Evolutionary conservation across 345 rosid genomes (phyloP).

Genomic region (Cardamine resedifolia): DNA sequence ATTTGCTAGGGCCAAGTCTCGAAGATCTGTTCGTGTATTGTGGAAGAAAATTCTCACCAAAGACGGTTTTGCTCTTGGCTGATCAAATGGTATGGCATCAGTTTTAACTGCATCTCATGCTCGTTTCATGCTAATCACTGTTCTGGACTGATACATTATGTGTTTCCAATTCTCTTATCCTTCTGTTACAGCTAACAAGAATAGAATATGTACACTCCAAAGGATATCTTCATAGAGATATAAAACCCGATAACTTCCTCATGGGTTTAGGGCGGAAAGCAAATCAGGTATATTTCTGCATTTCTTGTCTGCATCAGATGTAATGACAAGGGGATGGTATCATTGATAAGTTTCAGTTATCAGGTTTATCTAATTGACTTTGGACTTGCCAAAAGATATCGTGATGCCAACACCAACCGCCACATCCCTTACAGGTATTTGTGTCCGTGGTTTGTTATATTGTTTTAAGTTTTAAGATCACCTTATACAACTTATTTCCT

Average conservation of each 20-base stretch:
- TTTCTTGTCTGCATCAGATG: not conserved
- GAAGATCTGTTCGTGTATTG: constrained; percentile 91
- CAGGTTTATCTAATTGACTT: constrained; percentile 90
- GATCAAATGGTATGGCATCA: constrained; percentile 73
- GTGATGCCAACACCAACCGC: constrained; percentile 73
- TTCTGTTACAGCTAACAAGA: constrained; percentile 59
- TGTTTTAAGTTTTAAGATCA: not conserved
- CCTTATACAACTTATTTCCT: not conserved
- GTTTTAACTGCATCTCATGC: not conserved
- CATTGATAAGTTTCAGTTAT: not conserved
- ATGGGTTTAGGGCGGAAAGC: constrained; percentile 88
- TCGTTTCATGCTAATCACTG: not conserved
- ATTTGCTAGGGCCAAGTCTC: constrained; percentile 92
- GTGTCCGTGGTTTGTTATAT: not conserved
- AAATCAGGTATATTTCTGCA: constrained; percentile 54
- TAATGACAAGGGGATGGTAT: not conserved
- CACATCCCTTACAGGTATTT: constrained; percentile 82
- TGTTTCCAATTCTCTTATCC: not conserved
- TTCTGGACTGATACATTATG: constrained; percentile 1
- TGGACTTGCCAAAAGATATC: constrained; percentile 89
- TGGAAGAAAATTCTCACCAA: constrained; percentile 82
- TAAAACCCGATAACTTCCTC: constrained; percentile 88
- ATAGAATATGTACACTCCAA: constrained; percentile 78
- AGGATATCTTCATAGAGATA: constrained; percentile 86
- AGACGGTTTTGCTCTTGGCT: constrained; percentile 87